These are phyloP conservation scores for Escallonia herrerae DNA, from an alignment of 129 eudicot genomes.

Conservation along the genomic window DNA sequence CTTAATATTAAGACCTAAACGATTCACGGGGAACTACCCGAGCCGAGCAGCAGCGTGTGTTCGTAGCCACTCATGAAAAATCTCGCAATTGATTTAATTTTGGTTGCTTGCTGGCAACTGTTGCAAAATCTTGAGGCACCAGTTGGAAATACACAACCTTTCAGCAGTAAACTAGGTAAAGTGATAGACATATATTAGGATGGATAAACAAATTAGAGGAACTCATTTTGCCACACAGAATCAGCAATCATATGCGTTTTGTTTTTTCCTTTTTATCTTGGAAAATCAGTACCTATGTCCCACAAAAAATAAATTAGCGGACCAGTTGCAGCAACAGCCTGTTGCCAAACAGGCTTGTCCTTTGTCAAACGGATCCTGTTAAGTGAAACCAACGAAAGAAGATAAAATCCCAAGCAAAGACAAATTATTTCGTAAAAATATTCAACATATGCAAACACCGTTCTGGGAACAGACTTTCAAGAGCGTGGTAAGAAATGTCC, in stretches of 20 bases:
- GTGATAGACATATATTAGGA: not conserved
- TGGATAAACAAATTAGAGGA: not conserved
- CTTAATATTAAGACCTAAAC: slow-evolving; percentile 4
- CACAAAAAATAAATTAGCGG: slow-evolving; percentile 17
- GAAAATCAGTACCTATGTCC: not conserved
- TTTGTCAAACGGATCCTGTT: slow-evolving; percentile 84
- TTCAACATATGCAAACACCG: no score
- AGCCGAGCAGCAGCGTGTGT: slow-evolving; percentile 21
- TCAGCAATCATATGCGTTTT: not conserved
- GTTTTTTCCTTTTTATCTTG: not conserved
- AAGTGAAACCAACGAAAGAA: no score
- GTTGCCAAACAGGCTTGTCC: slow-evolving; percentile 67
- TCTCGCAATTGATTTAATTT: slow-evolving; percentile 34
- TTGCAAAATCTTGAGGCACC: slow-evolving; percentile 56
- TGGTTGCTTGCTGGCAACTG: slow-evolving; percentile 88
- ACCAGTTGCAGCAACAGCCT: slow-evolving; percentile 55
- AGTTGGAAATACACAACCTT: slow-evolving; percentile 77
- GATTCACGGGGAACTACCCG: slow-evolving; percentile 16
- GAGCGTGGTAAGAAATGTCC: no score
- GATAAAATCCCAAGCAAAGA: no score
- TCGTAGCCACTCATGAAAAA: slow-evolving; percentile 16
- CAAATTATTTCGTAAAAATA: no score
- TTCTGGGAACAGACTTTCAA: no score
- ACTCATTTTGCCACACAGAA: not conserved
- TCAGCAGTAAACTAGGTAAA: not conserved